phyloP scores from a whole-genome alignment of 345 rosid genomes.

The Acer yangbiense region DNA sequence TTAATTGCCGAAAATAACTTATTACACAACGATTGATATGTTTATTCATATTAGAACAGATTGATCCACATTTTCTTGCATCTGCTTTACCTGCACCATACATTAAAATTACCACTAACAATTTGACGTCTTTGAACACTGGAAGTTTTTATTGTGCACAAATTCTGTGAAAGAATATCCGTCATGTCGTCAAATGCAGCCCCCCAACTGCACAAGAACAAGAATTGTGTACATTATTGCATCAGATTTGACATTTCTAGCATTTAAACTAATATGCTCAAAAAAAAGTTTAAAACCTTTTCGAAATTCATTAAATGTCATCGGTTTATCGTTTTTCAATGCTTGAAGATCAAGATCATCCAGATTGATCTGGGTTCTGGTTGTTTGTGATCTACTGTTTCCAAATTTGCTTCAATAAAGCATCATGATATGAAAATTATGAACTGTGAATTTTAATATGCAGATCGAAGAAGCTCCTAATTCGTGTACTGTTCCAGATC shows the following conservation, averaged over 20 bases:
- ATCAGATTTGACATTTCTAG: not conserved
- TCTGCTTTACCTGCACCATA: too few species aligned
- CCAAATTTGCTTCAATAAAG: too few species aligned
- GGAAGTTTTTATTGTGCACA: not conserved
- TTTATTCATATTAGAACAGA: not conserved
- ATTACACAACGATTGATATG: not conserved
- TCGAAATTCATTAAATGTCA: too few species aligned
- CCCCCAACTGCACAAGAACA: conserved; percentile 35
- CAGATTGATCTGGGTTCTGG: not conserved
- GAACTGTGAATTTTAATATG: not conserved
- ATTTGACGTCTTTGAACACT: not conserved
- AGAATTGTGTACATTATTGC: not conserved
- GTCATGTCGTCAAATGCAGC: conserved; percentile 24
- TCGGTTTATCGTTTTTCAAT: not conserved
- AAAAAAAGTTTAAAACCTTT: too few species aligned
- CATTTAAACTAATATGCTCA: not conserved
- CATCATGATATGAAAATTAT: too few species aligned
- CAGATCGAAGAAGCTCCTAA: not conserved
- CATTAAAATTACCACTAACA: not conserved
- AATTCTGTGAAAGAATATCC: not conserved
- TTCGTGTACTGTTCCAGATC: not conserved
- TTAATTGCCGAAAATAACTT: not conserved
- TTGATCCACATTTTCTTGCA: too few species aligned
- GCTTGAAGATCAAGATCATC: not conserved
- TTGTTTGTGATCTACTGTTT: too few species aligned